Percentiles rank a stretch among this genome's conserved stretches.
These are phyloP conservation scores for Testicularia cyperi DNA, from an alignment of 1,284 basidiomycete species.

Conservation along the genomic window DNA sequence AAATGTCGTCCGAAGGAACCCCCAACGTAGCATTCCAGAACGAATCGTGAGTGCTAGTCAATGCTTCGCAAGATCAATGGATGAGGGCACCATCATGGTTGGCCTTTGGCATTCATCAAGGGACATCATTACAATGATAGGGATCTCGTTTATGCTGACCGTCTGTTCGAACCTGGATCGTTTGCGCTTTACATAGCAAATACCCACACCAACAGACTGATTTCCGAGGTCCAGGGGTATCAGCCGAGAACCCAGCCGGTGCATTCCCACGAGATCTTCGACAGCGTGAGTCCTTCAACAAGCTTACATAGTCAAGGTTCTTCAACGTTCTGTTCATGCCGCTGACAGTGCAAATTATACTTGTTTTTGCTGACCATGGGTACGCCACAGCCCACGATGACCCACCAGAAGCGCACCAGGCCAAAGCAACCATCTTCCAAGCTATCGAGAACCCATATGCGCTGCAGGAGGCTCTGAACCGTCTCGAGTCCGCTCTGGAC, in stretches of 20 bases:
- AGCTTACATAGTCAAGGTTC: no score
- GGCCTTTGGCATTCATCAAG: no score
- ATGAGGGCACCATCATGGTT: no score
- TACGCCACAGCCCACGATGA: conserved; percentile 33
- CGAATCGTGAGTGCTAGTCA: conserved; percentile 35
- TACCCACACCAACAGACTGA: conserved; percentile 30
- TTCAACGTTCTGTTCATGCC: no score
- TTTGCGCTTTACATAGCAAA: conserved; percentile 8
- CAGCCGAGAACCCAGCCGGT: conserved; percentile 37
- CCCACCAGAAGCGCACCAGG: conserved; percentile 17
- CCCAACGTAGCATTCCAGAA: conserved; percentile 41
- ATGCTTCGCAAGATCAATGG: no score
- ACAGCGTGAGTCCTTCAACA: conserved; percentile 27
- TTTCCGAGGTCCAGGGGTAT: conserved; percentile 26
- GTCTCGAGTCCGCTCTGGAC: conserved; percentile 42
- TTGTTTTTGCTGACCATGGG: no score
- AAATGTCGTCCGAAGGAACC: conserved; percentile 23
- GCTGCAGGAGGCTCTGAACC: conserved; percentile 40
- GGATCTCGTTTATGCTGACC: no score
- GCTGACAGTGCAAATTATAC: no score
- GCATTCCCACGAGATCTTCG: conserved; percentile 30
- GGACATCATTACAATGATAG: no score
- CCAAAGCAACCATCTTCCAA: conserved; percentile 36
- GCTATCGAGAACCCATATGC: conserved; percentile 53
- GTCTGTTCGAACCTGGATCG: no score